Conservation (phyloP, 768 basidiomycete genomes). For the Amanita rubescens region DNA sequence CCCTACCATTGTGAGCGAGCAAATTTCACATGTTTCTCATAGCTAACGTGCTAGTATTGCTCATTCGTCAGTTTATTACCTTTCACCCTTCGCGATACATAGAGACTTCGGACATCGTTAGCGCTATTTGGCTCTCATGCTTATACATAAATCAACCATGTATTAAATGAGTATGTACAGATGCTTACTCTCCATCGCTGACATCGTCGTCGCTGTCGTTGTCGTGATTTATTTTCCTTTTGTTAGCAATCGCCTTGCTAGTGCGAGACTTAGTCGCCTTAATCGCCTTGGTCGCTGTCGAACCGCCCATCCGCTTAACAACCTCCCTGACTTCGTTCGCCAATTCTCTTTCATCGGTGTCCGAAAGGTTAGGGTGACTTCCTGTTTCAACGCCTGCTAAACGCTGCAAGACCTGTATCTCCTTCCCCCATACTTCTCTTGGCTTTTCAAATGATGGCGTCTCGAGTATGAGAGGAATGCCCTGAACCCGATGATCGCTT, state of each 20-base stretch:
- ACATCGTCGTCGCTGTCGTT: conserved; percentile 1
- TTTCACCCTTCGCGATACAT: too few species aligned
- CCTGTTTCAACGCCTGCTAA: background rate
- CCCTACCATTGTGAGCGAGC: too few species aligned
- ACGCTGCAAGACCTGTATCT: conserved; percentile 48
- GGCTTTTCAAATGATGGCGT: conserved; percentile 66
- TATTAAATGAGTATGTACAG: too few species aligned
- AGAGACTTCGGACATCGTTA: background rate
- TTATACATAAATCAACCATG: background rate
- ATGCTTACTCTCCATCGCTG: background rate
- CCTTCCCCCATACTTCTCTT: conserved; percentile 59
- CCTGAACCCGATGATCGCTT: conserved; percentile 55
- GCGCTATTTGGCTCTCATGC: background rate
- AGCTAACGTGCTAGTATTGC: too few species aligned
- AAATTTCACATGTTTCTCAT: too few species aligned
- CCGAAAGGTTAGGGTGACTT: background rate
- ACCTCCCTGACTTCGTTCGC: conserved; percentile 1
- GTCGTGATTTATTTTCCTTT: background rate
- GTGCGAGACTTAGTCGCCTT: conserved; percentile 1
- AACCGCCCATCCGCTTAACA: background rate
- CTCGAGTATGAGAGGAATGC: conserved; percentile 77
- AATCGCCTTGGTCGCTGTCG: too few species aligned
- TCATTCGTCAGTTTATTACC: too few species aligned
- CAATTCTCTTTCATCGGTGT: background rate
- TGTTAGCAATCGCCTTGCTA: background rate